phyloP scores from a whole-genome alignment of 2,329 filamentous ascomycete genomes.

The Penicillium sp. region DNA sequence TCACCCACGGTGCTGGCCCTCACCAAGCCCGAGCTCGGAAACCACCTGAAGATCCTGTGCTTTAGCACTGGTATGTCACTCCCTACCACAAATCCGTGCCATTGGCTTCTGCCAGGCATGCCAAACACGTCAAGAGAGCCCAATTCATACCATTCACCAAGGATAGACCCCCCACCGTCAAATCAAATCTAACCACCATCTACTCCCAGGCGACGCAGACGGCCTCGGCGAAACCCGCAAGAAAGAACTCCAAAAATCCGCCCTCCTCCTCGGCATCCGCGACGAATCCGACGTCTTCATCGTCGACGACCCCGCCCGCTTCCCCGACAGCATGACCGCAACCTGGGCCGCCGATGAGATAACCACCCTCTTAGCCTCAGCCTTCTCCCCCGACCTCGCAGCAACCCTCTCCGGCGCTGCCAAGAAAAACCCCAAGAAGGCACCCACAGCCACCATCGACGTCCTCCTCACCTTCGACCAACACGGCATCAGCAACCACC shows the following conservation, averaged over 20 bases:
- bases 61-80: constrained; percentile 71
- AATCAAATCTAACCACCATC: constrained; percentile 7
- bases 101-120: background rate
- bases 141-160: background rate
- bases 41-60: constrained; percentile 93
- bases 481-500: constrained; percentile 80
- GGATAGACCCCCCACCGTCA: background rate
- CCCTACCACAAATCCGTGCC: background rate
- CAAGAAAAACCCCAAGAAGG: constrained; percentile 37
- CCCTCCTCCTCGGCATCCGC: constrained; percentile 72
- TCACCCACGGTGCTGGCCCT: constrained; percentile 84
- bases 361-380: constrained; percentile 66
- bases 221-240: constrained; percentile 82
- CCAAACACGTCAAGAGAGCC: background rate
- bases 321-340: constrained; percentile 85
- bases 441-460: constrained; percentile 66
- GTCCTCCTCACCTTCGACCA: constrained; percentile 86
- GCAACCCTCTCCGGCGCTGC: constrained; percentile 36
- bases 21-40: constrained; percentile 74
- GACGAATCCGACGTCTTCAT: constrained; percentile 79
- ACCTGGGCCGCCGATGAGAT: constrained; percentile 75
- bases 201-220: constrained; percentile 70
- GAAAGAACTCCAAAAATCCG: constrained; percentile 81
- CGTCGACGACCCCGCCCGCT: constrained; percentile 73
- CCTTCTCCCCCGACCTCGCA: constrained; percentile 69